These are phyloP conservation scores for Ceratobasidium sp. DNA, from an alignment of 1,284 basidiomycete genomes.

Conservation along the genomic window DNA sequence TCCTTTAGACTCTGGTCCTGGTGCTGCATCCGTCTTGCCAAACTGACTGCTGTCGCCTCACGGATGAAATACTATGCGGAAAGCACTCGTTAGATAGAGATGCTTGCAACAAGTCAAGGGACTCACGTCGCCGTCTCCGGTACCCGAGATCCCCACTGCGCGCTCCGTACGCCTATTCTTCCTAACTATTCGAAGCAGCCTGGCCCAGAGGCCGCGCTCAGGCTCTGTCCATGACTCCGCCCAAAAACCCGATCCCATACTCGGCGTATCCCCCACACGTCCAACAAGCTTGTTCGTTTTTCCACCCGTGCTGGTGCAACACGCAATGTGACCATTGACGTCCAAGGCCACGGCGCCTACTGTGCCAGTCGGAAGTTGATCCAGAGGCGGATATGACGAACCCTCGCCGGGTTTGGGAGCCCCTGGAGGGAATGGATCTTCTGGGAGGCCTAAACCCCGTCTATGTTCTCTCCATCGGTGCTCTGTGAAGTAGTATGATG, in stretches of 20 bases:
- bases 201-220: constrained; percentile 58
- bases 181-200: constrained; percentile 61
- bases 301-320: constrained; percentile 83
- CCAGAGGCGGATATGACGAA: constrained; percentile 58
- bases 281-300: constrained; percentile 85
- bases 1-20: constrained; percentile 67
- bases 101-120: background rate
- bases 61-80: constrained; percentile 78
- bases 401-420: constrained; percentile 37
- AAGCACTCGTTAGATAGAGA: background rate
- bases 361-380: constrained; percentile 78
- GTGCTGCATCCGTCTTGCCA: constrained; percentile 76
- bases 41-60: constrained; percentile 71
- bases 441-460: constrained; percentile 76
- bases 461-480: constrained; percentile 80
- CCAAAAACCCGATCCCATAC: constrained; percentile 84
- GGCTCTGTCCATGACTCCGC: constrained; percentile 76
- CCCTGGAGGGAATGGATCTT: constrained; percentile 64
- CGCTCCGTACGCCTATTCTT: constrained; percentile 54
- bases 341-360: constrained; percentile 88
- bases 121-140: constrained; percentile 84
- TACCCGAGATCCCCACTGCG: constrained; percentile 84
- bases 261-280: constrained; percentile 73
- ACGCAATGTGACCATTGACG: constrained; percentile 75
- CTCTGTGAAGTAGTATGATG: constrained; percentile 81